Conservation (phyloP, 1,284 basidiomycete genomes). For the Taiwanofungus camphoratus region DNA sequence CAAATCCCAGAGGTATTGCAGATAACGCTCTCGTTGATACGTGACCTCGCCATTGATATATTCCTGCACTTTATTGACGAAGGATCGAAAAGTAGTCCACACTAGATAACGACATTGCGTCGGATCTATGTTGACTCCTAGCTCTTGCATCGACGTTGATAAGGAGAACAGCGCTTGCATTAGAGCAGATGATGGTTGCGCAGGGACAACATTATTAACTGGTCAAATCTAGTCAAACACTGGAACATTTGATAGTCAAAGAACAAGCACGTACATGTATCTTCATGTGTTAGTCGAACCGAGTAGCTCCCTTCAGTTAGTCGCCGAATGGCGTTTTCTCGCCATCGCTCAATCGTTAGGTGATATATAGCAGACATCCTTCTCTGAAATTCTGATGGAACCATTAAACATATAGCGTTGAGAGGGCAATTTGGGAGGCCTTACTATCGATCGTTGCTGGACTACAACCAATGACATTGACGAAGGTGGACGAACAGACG, state of each 20-base stretch:
- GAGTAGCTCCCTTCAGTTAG: constrained; percentile 13
- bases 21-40: constrained; percentile 5
- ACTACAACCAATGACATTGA: constrained; percentile 38
- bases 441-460: constrained; percentile 33
- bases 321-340: constrained; percentile 33
- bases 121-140: constrained; percentile 40
- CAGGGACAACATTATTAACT: constrained; percentile 15
- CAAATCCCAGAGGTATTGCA: constrained; percentile 36
- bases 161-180: constrained; percentile 49
- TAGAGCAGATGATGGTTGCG: constrained; percentile 47
- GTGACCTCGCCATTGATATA: constrained; percentile 14
- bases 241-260: not conserved
- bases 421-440: constrained; percentile 7
- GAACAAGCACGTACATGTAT: not conserved
- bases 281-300: not conserved
- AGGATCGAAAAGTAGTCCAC: constrained; percentile 35
- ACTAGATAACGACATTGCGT: constrained; percentile 30
- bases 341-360: constrained; percentile 45
- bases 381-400: constrained; percentile 38
- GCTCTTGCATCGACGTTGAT: constrained; percentile 46
- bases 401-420: constrained; percentile 4
- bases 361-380: constrained; percentile 34
- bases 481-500: constrained; percentile 36
- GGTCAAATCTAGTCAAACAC: constrained; percentile 4
- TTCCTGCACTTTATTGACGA: constrained; percentile 34